phyloP scores from a whole-genome alignment of 2,329 filamentous ascomycete genomes.

The Chaetomium sp. region DNA sequence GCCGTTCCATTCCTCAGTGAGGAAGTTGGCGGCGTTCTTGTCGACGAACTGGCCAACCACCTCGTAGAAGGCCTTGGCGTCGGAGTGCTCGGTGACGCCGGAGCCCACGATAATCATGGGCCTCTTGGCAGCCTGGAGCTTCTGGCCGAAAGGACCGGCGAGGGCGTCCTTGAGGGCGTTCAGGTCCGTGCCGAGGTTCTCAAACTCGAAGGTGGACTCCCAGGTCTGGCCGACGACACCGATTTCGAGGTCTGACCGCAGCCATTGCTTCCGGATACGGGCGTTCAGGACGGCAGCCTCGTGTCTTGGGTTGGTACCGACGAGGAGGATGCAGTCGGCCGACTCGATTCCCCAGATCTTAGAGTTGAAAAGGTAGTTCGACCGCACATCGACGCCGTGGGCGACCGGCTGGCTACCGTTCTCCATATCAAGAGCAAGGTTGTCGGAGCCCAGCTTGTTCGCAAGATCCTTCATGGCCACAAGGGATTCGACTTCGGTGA shows the following conservation, averaged over 20 bases:
- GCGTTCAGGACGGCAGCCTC: conserved; percentile 95
- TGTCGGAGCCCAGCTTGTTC: conserved; percentile 95
- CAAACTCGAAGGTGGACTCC: conserved; percentile 92
- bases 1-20: conserved; percentile 90
- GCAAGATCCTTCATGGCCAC: conserved; percentile 97
- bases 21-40: conserved; percentile 87
- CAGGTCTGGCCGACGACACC: conserved; percentile 89
- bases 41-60: conserved; percentile 87
- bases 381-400: conserved; percentile 89
- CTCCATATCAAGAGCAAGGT: conserved; percentile 88
- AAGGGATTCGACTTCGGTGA: conserved; percentile 88
- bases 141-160: conserved; percentile 87
- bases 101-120: conserved; percentile 98
- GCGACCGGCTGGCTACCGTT: conserved; percentile 80
- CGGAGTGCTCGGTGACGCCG: conserved; percentile 84
- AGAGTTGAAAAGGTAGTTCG: conserved; percentile 97
- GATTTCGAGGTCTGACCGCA: conserved; percentile 91
- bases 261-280: conserved; percentile 96
- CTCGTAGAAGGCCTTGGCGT: conserved; percentile 93
- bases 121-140: conserved; percentile 80
- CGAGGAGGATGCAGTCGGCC: conserved; percentile 85
- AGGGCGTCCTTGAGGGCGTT: conserved; percentile 83
- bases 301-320: conserved; percentile 93
- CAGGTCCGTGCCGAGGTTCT: conserved; percentile 81
- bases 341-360: conserved; percentile 92